Evolutionary conservation across 805 yeast species (phyloP), one percentile per base, ranked within the genome.

Genomic region (Myxozyma lipomycoides): DNA sequence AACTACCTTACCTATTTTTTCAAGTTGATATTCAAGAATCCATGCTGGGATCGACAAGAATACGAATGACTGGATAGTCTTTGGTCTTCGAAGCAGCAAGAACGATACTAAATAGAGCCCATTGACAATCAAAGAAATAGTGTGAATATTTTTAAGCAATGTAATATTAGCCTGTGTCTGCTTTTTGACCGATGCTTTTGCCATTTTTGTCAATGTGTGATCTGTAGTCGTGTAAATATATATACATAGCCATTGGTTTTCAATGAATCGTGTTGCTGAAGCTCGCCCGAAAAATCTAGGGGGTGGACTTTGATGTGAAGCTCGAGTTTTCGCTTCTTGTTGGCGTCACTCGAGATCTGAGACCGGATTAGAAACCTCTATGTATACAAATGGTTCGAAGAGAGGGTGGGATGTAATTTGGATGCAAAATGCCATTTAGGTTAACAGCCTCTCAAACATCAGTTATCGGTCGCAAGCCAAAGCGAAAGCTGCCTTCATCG

Each of bases 21-120:
- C 90, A 22, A 85, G 64, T 10, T 73, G 65, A 61, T 74, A 79
- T 62, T 83, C 72, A 36, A 74, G 70, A 12, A 73, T 56, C 40
- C 71, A 50, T 45, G 72, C 67, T 2, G 82, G 82, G 4, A 69
- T 30, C 40, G 70, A 66, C 58, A 75, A 63, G 4, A 76, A 18
- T 6, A 77, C n/a, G 50, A 62, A 76, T n/a, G 76, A 74, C 48
- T 68, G 69, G 46, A 70, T 62, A n/a, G 74, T 67, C 12, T 61
- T 48, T 6, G 84, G 82, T 56, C 86, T 70, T 22, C 69, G 58
- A 37, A 79, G 62, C 3, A 70, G 37, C 40, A 68, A 68, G 17
- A 73, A 60, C 0, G 69, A 61, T 1, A 73, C 2, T n/a, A 81
- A 41, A 2, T 73, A 64, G 3, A 75, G n/a, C 0, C 59, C 54